Evolutionary conservation across 148 eudicot species (phyloP).

Genomic region (Silene uniflora): DNA sequence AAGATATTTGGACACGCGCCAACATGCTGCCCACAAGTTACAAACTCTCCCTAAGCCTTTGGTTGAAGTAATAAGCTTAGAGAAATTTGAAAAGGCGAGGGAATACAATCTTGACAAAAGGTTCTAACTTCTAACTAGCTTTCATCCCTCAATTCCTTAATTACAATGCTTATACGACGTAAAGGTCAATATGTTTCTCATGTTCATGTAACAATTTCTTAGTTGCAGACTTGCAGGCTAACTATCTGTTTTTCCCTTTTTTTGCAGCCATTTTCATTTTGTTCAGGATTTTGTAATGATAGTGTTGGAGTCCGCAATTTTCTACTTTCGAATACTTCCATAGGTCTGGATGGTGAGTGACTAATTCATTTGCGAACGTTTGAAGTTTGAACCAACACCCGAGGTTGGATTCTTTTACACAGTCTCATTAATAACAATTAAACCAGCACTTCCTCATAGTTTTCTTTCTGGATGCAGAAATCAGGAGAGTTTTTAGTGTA

Average conservation of each 20-base stretch:
- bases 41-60: slow-evolving; percentile 80
- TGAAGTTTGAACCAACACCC: neutral
- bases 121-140: slow-evolving; percentile 36
- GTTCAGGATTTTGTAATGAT: slow-evolving; percentile 81
- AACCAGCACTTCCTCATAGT: neutral
- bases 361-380: neutral
- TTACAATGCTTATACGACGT: neutral
- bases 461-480: slow-evolving; percentile 40
- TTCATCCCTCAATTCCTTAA: neutral
- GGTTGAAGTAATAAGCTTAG: slow-evolving; percentile 82
- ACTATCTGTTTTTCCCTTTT: slow-evolving; percentile 4
- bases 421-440: neutral
- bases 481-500: slow-evolving; percentile 55
- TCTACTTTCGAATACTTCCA: slow-evolving; percentile 70
- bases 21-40: slow-evolving; percentile 76
- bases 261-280: slow-evolving; percentile 85
- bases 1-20: slow-evolving; percentile 77
- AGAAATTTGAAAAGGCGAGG: slow-evolving; percentile 87
- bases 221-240: neutral
- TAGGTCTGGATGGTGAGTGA: slow-evolving; percentile 89
- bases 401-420: neutral
- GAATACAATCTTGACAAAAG: slow-evolving; percentile 97
- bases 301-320: slow-evolving; percentile 78
- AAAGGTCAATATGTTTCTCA: neutral
- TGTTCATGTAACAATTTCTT: slow-evolving; percentile 1